These are phyloP conservation scores for Colletotrichum viniferum DNA, from an alignment of 2,329 filamentous ascomycete genomes.

Conservation along the genomic window DNA sequence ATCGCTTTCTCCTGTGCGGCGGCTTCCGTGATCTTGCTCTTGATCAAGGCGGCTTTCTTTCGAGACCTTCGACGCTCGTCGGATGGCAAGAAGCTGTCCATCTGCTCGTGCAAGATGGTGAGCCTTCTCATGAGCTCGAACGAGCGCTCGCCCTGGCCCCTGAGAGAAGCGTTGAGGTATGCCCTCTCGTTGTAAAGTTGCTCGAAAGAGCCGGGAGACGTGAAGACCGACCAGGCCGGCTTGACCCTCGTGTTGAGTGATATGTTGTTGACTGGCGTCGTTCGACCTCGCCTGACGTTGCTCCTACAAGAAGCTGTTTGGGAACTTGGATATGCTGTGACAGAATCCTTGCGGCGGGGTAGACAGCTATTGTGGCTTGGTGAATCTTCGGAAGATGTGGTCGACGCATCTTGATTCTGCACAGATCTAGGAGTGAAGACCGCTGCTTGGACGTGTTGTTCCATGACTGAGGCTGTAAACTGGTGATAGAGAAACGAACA, in stretches of 20 bases:
- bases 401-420: not conserved
- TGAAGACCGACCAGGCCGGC: conserved; percentile 27
- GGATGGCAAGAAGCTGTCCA: conserved; percentile 21
- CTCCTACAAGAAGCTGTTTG: not conserved
- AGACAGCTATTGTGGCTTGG: not conserved
- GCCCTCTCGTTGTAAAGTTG: conserved; percentile 49
- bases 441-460: conserved; percentile 1
- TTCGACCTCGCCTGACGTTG: not conserved
- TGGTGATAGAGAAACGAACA: not conserved
- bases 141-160: conserved; percentile 41
- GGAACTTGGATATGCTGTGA: not conserved
- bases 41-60: conserved; percentile 47
- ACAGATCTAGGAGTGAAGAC: not conserved
- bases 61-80: conserved; percentile 33
- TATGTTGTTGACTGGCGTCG: not conserved
- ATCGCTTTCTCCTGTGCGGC: conserved; percentile 52
- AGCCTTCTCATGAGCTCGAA: conserved; percentile 43
- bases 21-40: conserved; percentile 45
- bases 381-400: not conserved
- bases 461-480: not conserved
- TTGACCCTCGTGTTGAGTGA: not conserved
- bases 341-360: not conserved
- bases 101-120: conserved; percentile 36
- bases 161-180: conserved; percentile 48
- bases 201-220: conserved; percentile 43